Conservation (phyloP, 2,329 filamentous ascomycete genomes). For the Diaporthe aspalathi region DNA sequence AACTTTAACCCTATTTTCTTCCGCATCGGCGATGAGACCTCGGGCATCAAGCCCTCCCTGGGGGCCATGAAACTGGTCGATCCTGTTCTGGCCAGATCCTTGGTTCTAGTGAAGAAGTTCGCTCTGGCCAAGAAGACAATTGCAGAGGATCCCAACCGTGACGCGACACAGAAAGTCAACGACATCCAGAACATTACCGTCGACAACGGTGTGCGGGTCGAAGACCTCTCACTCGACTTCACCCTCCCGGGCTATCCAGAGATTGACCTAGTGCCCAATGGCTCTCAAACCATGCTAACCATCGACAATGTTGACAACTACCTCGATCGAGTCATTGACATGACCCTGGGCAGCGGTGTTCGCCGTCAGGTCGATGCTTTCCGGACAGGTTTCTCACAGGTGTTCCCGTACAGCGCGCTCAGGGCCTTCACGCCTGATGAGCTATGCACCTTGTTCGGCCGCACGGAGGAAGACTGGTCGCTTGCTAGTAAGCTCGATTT, state of each 20-base stretch:
- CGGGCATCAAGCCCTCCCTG: conserved; percentile 80
- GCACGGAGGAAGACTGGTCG: conserved; percentile 95
- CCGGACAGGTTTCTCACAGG: conserved; percentile 89
- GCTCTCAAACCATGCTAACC: conserved; percentile 79
- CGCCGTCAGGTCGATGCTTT: conserved; percentile 92
- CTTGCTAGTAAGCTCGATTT: conserved; percentile 81
- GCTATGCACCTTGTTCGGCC: conserved; percentile 92
- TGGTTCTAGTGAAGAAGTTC: conserved; percentile 90
- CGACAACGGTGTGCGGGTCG: conserved; percentile 77
- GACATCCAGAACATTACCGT: conserved; percentile 78
- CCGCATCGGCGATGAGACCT: conserved; percentile 81
- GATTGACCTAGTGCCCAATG: conserved; percentile 84
- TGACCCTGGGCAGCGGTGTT: conserved; percentile 90
- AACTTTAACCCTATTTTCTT: conserved; percentile 99
- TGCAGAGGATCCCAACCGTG: conserved; percentile 76
- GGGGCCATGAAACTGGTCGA: conserved; percentile 93
- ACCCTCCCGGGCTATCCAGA: conserved; percentile 90
- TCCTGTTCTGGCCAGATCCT: conserved; percentile 83
- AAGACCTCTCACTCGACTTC: conserved; percentile 93
- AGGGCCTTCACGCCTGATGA: conserved; percentile 96
- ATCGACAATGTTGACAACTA: conserved; percentile 94
- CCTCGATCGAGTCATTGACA: conserved; percentile 88
- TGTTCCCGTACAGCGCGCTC: conserved; percentile 93
- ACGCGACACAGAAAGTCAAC: conserved; percentile 75
- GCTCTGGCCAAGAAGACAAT: conserved; percentile 83